These are phyloP conservation scores for Xanthoconium stramineum DNA, from an alignment of 768 basidiomycete species.

Conservation along the genomic window DNA sequence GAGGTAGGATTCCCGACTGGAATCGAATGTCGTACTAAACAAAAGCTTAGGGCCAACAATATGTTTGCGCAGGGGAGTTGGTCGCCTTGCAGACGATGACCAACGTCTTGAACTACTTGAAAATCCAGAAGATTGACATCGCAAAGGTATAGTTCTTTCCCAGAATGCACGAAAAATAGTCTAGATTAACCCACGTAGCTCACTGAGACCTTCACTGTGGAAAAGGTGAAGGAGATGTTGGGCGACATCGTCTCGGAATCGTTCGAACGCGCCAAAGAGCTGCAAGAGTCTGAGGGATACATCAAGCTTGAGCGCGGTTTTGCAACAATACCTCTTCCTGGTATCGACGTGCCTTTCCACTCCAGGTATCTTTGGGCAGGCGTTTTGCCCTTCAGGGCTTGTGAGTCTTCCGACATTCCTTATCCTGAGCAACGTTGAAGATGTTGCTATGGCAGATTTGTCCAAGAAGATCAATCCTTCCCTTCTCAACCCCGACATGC, in stretches of 20 bases:
- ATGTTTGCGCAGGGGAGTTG: constrained; percentile 97
- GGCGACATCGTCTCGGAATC: constrained; percentile 86
- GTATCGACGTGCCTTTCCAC: constrained; percentile 99
- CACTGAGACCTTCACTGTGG: constrained; percentile 81
- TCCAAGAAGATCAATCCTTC: constrained; percentile 96
- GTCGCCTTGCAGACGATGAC: constrained; percentile 91
- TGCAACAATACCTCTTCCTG: constrained; percentile 91
- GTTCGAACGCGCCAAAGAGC: constrained; percentile 69
- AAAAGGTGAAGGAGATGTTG: constrained; percentile 96
- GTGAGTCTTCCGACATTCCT: constrained; percentile 45
- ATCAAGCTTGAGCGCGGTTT: constrained; percentile 96
- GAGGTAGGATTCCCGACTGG: constrained; percentile 50
- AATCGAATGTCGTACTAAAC: not conserved
- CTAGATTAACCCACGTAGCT: constrained; percentile 46
- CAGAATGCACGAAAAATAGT: not conserved
- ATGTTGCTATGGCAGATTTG: constrained; percentile 52
- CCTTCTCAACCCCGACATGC: constrained; percentile 90
- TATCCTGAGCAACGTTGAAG: not conserved
- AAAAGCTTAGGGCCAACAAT: constrained; percentile 86
- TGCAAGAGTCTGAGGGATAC: constrained; percentile 78
- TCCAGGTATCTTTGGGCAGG: constrained; percentile 99
- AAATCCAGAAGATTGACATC: constrained; percentile 94
- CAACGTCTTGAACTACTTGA: constrained; percentile 94
- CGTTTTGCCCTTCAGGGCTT: constrained; percentile 95
- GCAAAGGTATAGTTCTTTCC: constrained; percentile 53